Evolutionary conservation across 306 rosid species (phyloP), one percentile per base, ranked within the genome.

Genomic region (Dalbergia cochinchinensis): DNA sequence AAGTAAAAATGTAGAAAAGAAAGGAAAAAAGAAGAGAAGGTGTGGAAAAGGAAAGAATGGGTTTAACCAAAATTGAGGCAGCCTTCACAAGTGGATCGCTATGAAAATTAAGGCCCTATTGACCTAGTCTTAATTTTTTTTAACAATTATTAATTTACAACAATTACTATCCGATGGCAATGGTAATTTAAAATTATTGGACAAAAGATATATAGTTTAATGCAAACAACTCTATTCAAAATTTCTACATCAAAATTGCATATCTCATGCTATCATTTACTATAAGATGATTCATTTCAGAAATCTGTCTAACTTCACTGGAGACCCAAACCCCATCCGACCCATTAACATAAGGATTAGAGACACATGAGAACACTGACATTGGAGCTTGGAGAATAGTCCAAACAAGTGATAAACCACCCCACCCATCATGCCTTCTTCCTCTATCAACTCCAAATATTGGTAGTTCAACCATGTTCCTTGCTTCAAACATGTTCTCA

Each of bases 281-380:
- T 90, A 91, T 87, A n/a, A 92, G 88, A 70, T 92, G 95, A 81
- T 91, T 94, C 77, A 91, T 89, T 51, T 94, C 97, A 19, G 97
- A 91, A 34, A 85, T 60, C 72, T 87, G 96, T 8, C 86, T 78
- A 53, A 86, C 84, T 61, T 91, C 95, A 60, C 89, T 88, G 18
- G 88, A 80, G 4, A 73, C 86, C 97, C 97, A 92, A 54, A 84
- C 86, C 71, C 92, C 97, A 72, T 94, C 96, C 64, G 86, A 73
- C 1, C 87, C 92, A 65, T 84, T 77, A 51, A 80, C 87, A 15
- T 65, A 87, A 34, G 97, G 92, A n/a, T 87, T 83, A 54, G 89
- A 79, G 31, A 91, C 88, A 87, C 98, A 95, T 1, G 97, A 88
- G 31, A 92, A 73, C 1, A 86, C 61, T 8, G 96, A 89, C 13